phyloP scores from a whole-genome alignment of 2,329 filamentous ascomycete genomes.

The Penicillium sp. region DNA sequence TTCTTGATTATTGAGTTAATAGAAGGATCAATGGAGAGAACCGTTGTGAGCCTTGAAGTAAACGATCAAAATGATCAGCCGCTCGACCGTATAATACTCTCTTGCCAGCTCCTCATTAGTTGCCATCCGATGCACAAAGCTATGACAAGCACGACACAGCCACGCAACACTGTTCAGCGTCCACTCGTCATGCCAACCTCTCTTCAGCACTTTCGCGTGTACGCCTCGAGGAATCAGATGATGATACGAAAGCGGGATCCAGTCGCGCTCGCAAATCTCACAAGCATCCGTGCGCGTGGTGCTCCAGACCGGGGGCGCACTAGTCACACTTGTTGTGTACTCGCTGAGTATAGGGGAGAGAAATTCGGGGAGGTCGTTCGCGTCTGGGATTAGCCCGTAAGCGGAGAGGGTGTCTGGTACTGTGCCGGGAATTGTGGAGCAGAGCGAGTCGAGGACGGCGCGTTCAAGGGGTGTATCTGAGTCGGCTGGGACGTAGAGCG shows the following conservation, averaged over 20 bases:
- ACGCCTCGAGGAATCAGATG: slow-evolving; percentile 80
- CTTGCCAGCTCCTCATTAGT: slow-evolving; percentile 76
- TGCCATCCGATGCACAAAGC: slow-evolving; percentile 75
- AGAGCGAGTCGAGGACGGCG: slow-evolving; percentile 52
- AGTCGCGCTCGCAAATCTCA: slow-evolving; percentile 74
- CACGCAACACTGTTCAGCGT: slow-evolving; percentile 79
- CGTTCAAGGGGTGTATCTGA: slow-evolving; percentile 54
- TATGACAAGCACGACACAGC: slow-evolving; percentile 82
- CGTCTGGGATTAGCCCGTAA: slow-evolving; percentile 62
- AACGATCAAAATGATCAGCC: too few relatives aligned
- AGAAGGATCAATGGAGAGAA: too few relatives aligned
- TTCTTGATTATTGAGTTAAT: too few relatives aligned
- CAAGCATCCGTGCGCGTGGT: slow-evolving; percentile 62
- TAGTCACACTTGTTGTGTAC: slow-evolving; percentile 61
- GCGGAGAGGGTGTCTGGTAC: slow-evolving; percentile 67
- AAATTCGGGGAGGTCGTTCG: slow-evolving; percentile 54
- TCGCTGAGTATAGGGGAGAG: slow-evolving; percentile 63
- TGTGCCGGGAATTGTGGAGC: slow-evolving; percentile 58
- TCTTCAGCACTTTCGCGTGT: slow-evolving; percentile 73
- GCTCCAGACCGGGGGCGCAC: slow-evolving; percentile 65
- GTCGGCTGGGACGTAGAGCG: slow-evolving; percentile 51
- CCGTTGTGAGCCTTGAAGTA: too few relatives aligned
- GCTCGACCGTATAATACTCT: slow-evolving; percentile 71
- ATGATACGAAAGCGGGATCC: slow-evolving; percentile 78
- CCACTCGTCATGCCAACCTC: slow-evolving; percentile 76